Base-by-base conservation (phyloP, 139 green algal genomes). In the Asterochloris erici region DNA sequence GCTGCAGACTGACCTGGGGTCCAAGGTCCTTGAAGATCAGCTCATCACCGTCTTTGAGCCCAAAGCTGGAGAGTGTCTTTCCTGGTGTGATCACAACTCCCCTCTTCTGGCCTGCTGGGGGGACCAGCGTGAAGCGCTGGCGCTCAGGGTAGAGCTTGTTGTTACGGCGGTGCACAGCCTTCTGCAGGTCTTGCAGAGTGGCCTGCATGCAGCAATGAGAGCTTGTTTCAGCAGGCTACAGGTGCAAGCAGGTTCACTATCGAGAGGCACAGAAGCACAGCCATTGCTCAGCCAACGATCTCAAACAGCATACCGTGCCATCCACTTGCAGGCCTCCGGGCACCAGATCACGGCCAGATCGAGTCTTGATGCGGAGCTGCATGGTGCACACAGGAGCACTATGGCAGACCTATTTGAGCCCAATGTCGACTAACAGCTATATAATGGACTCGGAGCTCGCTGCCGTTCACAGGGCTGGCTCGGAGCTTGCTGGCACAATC, bases 11-110 rank as follows among this genome's bases (percentile, higher is more conserved):
- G 70, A 94, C 94, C 91, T 97, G 94, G 4, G 91, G 86, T 0
- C 97, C 97, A 27, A 99, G 91, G 84, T 99, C 97, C 89, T 99
- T 99, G 84, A 97, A 97, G 9, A 90, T 79, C 12, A 98, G n/a
- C 16, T 88, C 79, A 1, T 84, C 81, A 1, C 91, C 89, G 28
- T 93, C 86, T 0, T 73, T 61, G 0, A 98, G 79, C 19, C 87
- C 91, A 80, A 94, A 97, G 60, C 94, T 85, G 15, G 71, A 87
- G 1, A 97, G 90, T 60, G 54, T 90, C 70, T 94, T 91, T 81
- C 83, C 86, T 23, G 89, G 82, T 23, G 84, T 87, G 24, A 98
- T 89, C 17, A 83, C 88, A 4, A 83, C 74, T n/a, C 90, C 91
- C 23, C 85, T 85, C 73, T 88, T 92, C 63, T 94, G 82, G 14